Percentiles rank a stretch among this genome's conserved stretches.
Evolutionary conservation across 768 basidiomycete genomes (phyloP).

Genomic region (Lactifluus echinatus): DNA sequence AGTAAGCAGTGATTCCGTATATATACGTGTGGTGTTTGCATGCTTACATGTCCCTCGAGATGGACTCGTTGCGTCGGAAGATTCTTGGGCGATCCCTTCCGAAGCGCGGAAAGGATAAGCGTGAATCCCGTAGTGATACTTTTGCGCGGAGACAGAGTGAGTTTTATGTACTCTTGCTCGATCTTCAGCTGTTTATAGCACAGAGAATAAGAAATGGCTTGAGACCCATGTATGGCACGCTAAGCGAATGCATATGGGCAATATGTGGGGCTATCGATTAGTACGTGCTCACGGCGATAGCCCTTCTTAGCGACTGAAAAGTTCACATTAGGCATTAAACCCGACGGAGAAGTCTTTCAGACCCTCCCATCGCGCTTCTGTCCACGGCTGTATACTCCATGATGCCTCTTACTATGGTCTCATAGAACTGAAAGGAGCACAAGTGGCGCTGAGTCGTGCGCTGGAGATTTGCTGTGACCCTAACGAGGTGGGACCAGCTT

Average conservation of each 20-base stretch:
- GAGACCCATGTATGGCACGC: slow-evolving; percentile 98
- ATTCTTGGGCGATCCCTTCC: slow-evolving; percentile 39
- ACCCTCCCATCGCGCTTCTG: slow-evolving; percentile 81
- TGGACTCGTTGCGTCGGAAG: slow-evolving; percentile 42
- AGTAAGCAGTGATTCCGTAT: slow-evolving; percentile 34
- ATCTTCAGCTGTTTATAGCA: background rate
- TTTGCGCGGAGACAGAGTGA: slow-evolving; percentile 71
- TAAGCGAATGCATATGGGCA: slow-evolving; percentile 92
- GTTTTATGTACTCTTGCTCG: slow-evolving; percentile 4
- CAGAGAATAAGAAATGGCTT: slow-evolving; percentile 86
- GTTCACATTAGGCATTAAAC: slow-evolving; percentile 53
- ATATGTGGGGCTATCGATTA: slow-evolving; percentile 85
- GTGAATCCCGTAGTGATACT: slow-evolving; percentile 46
- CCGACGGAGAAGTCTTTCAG: slow-evolving; percentile 92
- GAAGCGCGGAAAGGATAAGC: slow-evolving; percentile 55
- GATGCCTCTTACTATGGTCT: slow-evolving; percentile 82
- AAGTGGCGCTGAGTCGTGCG: slow-evolving; percentile 41
- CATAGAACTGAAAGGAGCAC: slow-evolving; percentile 64
- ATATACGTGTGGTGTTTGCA: background rate
- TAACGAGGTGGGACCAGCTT: slow-evolving; percentile 49
- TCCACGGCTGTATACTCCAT: slow-evolving; percentile 79
- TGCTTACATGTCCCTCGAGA: slow-evolving; percentile 29
- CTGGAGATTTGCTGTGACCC: slow-evolving; percentile 57
- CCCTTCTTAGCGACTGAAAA: background rate
- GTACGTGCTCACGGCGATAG: slow-evolving; percentile 32